Evolutionary conservation across 768 basidiomycete species (phyloP).

Genomic region (Chalciporus sphaerocephalus): DNA sequence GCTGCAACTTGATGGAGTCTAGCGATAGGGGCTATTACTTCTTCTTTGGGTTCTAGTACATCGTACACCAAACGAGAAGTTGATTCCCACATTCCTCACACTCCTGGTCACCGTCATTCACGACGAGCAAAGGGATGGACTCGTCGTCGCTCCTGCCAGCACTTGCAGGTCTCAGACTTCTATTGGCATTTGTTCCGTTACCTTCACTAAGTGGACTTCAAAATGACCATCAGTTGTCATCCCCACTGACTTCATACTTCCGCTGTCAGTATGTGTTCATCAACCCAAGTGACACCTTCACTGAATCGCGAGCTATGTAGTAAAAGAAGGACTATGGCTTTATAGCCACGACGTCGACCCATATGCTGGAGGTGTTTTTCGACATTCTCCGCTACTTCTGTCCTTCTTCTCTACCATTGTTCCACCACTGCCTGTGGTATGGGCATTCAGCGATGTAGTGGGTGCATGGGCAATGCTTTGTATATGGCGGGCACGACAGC

Average conservation of each 20-base stretch:
- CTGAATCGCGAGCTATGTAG: slow-evolving; percentile 37
- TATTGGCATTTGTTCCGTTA: slow-evolving; percentile 49
- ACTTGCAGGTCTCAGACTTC: slow-evolving; percentile 46
- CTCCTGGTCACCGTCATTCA: neutral
- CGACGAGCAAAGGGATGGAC: slow-evolving; percentile 7
- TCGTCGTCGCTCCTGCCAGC: slow-evolving; percentile 30
- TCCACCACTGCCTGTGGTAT: slow-evolving; percentile 57
- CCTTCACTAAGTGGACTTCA: slow-evolving; percentile 43
- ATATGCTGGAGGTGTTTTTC: slow-evolving; percentile 81
- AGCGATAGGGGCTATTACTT: no score
- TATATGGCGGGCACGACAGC: slow-evolving; percentile 65
- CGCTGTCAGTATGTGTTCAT: slow-evolving; percentile 51
- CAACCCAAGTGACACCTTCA: slow-evolving; percentile 1
- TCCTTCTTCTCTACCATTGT: slow-evolving; percentile 69
- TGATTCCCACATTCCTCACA: neutral
- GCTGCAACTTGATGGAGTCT: no score
- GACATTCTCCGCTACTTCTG: slow-evolving; percentile 81
- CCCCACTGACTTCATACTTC: slow-evolving; percentile 74
- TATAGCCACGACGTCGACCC: slow-evolving; percentile 76
- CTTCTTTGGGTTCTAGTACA: no score
- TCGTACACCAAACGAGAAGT: neutral
- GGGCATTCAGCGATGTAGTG: slow-evolving; percentile 64
- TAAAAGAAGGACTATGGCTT: slow-evolving; percentile 86
- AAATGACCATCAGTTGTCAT: slow-evolving; percentile 72
- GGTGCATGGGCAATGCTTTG: slow-evolving; percentile 65